phyloP scores from a whole-genome alignment of 2,329 filamentous ascomycete species.

The Cladosporium cucumerinum region DNA sequence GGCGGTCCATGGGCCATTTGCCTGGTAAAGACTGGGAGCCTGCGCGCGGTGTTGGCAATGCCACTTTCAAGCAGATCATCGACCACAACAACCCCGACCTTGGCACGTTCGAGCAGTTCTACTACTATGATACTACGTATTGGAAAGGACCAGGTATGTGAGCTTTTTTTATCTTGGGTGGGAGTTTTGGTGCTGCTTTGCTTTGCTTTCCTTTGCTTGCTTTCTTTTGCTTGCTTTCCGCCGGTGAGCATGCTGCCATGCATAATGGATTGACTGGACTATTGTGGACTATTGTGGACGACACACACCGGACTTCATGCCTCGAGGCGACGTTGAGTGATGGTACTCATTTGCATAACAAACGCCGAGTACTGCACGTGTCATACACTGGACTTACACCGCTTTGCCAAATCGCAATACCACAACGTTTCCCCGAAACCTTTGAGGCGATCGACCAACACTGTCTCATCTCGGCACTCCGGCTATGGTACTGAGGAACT shows the following conservation, averaged over 20 bases:
- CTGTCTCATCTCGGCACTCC: neutral
- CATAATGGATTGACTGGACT: neutral
- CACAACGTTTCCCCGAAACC: neutral
- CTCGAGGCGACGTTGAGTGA: neutral
- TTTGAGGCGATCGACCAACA: neutral
- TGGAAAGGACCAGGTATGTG: slow-evolving; percentile 47
- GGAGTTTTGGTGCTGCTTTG: neutral
- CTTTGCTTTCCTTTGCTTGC: no score
- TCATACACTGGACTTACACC: neutral
- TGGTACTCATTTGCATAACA: neutral
- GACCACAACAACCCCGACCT: slow-evolving; percentile 57
- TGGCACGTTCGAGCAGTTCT: slow-evolving; percentile 55
- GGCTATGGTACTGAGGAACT: neutral
- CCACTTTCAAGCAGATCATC: slow-evolving; percentile 54
- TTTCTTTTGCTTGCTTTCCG: neutral
- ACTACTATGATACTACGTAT: slow-evolving; percentile 51
- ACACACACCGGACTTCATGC: no score
- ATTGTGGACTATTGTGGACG: no score
- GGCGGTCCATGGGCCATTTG: slow-evolving; percentile 9
- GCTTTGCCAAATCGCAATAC: neutral
- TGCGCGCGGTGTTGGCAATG: slow-evolving; percentile 19
- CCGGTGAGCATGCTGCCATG: neutral
- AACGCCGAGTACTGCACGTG: neutral
- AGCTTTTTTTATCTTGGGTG: neutral
- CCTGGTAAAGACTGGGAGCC: slow-evolving; percentile 13